Base-by-base conservation (phyloP, 352 stramenopile genomes). In the Phytophthora kernoviae region DNA sequence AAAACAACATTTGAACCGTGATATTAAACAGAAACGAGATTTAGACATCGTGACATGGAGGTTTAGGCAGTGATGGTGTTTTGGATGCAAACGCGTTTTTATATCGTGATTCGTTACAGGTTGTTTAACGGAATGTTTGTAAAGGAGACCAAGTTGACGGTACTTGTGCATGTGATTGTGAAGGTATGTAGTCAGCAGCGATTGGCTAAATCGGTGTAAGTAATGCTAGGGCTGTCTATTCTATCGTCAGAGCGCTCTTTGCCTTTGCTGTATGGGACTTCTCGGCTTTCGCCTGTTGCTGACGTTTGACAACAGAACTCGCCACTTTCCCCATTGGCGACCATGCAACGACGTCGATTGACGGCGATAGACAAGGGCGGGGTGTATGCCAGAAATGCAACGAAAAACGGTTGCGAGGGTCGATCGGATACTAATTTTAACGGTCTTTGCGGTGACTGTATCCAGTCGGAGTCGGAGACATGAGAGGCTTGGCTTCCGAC, bases 131-230 rank as follows among this genome's bases (percentile, higher is more conserved):
- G 4, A 8, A n/a, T n/a, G 9, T 12, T 17, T 39, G 33, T 39
- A 39, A 15, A 15, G 9, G 33, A n/a, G 2, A 8, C 2, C 11
- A n/a, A 43, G 17, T 36, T 26, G 46, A 34, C 44, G 24, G 15
- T 49, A 36, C 1, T 22, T n/a, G 4, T 5, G 3, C 41, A 62
- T 63, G 6, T 1, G 1, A 7, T 68, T 40, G 34, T 12, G 30
- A 2, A 58, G 59, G 20, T 41, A 39, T 22, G 6, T 30, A 33
- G 47, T 42, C 40, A 53, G 57, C 33, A 46, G 8, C 45, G 20
- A 59, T 61, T 48, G 54, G 51, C 20, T 49, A 42, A 37, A 58
- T 64, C 40, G 56, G 37, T n/a, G 41, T 68, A 33, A 50, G 49
- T 62, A 60, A 62, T 33, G 30, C n/a, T 53, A 4, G n/a, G 34